Conservation (phyloP, 768 basidiomycete genomes). For the Multifurca ochricompacta region DNA sequence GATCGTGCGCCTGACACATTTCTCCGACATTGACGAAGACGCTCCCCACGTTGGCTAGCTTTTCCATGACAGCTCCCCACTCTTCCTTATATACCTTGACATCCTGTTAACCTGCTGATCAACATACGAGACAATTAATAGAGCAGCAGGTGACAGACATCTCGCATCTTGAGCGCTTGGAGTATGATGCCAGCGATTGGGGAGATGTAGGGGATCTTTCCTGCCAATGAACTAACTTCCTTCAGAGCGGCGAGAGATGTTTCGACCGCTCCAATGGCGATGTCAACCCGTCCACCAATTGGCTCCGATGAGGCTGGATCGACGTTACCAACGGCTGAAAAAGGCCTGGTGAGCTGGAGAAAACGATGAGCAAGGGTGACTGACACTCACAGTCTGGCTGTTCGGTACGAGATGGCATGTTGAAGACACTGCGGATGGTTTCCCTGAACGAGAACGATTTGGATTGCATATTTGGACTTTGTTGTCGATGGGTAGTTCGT, state of each 20-base stretch:
- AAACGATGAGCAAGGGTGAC: no score
- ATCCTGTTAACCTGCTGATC: background rate
- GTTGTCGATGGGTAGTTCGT: no score
- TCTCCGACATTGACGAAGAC: background rate
- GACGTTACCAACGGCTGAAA: no score
- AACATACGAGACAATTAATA: background rate
- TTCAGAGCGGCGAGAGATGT: no score
- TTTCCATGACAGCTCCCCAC: background rate
- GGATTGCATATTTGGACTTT: no score
- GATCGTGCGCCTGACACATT: background rate
- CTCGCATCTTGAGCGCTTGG: background rate
- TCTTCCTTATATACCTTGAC: background rate
- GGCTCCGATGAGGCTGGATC: no score
- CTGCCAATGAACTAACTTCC: background rate
- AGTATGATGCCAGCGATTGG: background rate
- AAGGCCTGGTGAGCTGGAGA: no score
- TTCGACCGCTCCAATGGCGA: background rate
- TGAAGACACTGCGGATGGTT: no score
- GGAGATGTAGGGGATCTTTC: background rate
- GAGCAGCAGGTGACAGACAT: background rate
- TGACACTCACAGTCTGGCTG: no score
- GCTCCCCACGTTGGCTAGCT: background rate
- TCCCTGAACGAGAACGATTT: no score
- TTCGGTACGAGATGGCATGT: no score
- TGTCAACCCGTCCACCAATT: no score